Base-by-base conservation (phyloP, 108 stramenopile genomes). In the Schizochytrium sp. region DNA sequence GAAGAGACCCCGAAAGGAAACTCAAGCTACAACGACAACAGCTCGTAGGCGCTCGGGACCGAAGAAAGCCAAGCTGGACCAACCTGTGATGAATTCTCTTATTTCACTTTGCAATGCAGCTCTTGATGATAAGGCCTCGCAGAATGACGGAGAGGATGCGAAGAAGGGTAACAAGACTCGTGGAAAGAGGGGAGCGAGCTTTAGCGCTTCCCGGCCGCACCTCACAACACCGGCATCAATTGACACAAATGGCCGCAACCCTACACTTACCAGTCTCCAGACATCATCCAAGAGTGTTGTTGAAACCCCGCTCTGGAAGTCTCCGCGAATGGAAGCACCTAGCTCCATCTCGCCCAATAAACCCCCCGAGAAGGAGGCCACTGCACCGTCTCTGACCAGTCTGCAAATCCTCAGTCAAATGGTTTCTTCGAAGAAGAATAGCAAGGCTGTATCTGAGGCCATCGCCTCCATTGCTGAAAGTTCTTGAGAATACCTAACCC, bases 121-220 rank as follows among this genome's bases (percentile, higher is more conserved):
- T 38, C 64, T 69, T 44, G 64, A 69, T 44, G 64, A 69, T 38
- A 69, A 69, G 12, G 28, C 28, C 28, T 28, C 28, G 28, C 28
- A 28, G 28, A 28, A 28, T 28, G 28, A 28, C 28, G 28, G 28
- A 28, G 28, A 28, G 28, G 28, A 28, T 28, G 28, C 28, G 28
- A 28, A 28, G 28, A 28, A 28, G 28, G 28, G 28, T 28, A 28
- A 28, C 28, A 28, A 28, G 28, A 28, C 28, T 28, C 64, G 64
- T 15, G 64, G 42, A 53, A 7, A 53, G 47, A 47, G 76, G 28
- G 76, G 76, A 0, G 47, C 76, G 5, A 83, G 76, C 47, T 83
- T 83, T 50, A 49, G 53, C 15, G 76, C 76, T 10, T 83, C 76
- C 5, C 76, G 76, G 50, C 76, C 76, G 8, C 47, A 83, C 47